Percentiles rank a stretch among this genome's conserved stretches.
Evolutionary conservation across 1,284 basidiomycete species (phyloP).

Genomic region (Thecaphora thlaspeos): DNA sequence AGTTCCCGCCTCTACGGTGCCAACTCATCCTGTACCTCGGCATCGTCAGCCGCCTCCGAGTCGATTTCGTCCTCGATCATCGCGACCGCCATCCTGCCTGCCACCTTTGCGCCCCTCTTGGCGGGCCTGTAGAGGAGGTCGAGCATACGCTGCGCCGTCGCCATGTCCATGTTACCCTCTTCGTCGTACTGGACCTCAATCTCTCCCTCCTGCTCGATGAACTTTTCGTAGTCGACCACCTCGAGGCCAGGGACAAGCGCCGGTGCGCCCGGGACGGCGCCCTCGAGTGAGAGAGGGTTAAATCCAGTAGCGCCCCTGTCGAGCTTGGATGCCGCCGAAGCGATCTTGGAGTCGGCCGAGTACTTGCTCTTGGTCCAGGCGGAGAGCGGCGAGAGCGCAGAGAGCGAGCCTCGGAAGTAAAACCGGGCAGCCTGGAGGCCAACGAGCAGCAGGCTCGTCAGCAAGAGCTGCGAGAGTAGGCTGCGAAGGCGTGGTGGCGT

Average conservation of each 20-base stretch:
- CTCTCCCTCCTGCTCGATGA: conserved; percentile 17
- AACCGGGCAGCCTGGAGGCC: conserved; percentile 24
- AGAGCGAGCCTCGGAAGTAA: conserved; percentile 20
- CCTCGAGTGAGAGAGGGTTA: conserved; percentile 28
- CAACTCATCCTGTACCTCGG: conserved; percentile 27
- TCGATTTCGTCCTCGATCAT: conserved; percentile 20
- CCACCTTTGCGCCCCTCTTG: conserved; percentile 15
- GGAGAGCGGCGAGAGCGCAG: conserved; percentile 16
- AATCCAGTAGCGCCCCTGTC: conserved; percentile 13
- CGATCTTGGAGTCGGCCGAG: conserved; percentile 6
- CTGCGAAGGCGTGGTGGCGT: conserved; percentile 15
- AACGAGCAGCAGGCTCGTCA: conserved; percentile 18
- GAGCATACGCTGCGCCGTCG: conserved; percentile 45
- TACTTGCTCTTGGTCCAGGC: conserved; percentile 30
- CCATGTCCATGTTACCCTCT: conserved; percentile 44
- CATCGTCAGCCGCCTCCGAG: conserved; percentile 25
- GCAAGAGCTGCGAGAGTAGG: conserved; percentile 20
- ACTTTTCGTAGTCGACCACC: not conserved
- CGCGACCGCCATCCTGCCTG: conserved; percentile 16
- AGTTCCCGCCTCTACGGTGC: conserved; percentile 5
- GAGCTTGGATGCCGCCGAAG: conserved; percentile 2
- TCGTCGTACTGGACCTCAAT: conserved; percentile 45
- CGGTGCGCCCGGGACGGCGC: conserved; percentile 14
- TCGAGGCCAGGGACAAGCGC: conserved; percentile 21
- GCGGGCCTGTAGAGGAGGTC: conserved; percentile 43